phyloP scores from a whole-genome alignment of 768 basidiomycete genomes.

The Tylopilus felleus region DNA sequence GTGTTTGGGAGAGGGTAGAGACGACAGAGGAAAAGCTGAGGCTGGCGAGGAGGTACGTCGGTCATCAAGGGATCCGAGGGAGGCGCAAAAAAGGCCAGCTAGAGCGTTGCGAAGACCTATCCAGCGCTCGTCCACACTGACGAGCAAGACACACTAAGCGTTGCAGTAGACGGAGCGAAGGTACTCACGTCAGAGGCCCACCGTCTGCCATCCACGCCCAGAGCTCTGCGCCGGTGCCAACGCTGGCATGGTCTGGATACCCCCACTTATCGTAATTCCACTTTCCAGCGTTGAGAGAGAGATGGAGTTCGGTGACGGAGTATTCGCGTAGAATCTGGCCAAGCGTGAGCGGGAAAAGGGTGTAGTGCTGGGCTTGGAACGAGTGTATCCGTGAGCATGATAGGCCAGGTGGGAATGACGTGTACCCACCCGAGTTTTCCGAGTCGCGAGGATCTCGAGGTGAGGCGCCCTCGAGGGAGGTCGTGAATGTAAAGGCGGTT shows the following conservation, averaged over 20 bases:
- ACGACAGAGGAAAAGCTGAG: constrained; percentile 62
- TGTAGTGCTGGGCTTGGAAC: constrained; percentile 74
- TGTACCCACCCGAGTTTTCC: constrained; percentile 45
- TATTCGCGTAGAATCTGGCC: constrained; percentile 86
- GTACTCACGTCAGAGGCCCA: constrained; percentile 44
- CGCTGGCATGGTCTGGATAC: constrained; percentile 68
- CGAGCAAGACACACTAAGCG: neutral
- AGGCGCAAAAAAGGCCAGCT: constrained; percentile 93
- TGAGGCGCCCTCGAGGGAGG: constrained; percentile 47
- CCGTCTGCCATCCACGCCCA: constrained; percentile 90
- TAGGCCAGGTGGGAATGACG: neutral
- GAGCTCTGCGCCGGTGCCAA: constrained; percentile 84
- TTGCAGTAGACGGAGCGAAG: neutral
- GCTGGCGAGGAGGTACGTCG: constrained; percentile 69
- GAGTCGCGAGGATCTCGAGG: constrained; percentile 56
- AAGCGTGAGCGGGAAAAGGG: constrained; percentile 79
- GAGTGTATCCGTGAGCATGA: neutral
- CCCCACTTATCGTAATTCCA: constrained; percentile 90
- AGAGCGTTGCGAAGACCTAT: constrained; percentile 81
- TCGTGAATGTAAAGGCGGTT: constrained; percentile 77
- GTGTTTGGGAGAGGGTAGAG: constrained; percentile 41
- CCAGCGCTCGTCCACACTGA: constrained; percentile 77
- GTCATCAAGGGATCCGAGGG: constrained; percentile 73
- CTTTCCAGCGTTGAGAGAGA: constrained; percentile 86
- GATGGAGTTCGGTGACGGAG: constrained; percentile 82